Conservation (phyloP, 2,329 filamentous ascomycete genomes). For the Aspergillus persii region DNA sequence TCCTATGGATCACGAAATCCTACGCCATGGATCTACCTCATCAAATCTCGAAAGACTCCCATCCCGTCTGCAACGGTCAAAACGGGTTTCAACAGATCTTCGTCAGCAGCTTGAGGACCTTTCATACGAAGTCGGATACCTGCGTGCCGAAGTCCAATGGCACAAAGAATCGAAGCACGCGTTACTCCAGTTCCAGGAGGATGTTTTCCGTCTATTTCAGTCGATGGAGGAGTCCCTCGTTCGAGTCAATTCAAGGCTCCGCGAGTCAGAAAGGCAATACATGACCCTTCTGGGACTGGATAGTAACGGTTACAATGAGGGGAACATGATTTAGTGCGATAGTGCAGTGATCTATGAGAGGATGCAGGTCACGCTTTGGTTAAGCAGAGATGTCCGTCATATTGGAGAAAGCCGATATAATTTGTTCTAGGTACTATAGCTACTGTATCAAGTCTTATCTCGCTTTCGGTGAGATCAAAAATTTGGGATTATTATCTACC, state of each 20-base stretch:
- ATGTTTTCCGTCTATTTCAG: conserved; percentile 5
- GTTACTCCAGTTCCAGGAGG: conserved; percentile 5
- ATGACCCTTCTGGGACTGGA: not conserved
- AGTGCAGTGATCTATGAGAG: no score
- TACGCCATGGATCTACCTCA: conserved; percentile 2
- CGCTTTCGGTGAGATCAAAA: no score
- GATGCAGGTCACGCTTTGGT: no score
- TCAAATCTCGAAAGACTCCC: conserved; percentile 5
- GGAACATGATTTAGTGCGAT: not conserved
- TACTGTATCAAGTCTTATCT: no score
- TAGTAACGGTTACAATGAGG: not conserved
- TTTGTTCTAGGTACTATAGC: no score
- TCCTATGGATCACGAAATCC: conserved; percentile 5
- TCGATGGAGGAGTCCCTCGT: conserved; percentile 3
- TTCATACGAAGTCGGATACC: conserved; percentile 4
- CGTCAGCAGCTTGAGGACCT: conserved; percentile 8
- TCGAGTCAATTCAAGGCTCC: not conserved
- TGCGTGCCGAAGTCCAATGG: conserved; percentile 7
- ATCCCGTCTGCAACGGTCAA: conserved; percentile 4
- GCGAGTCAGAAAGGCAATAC: not conserved
- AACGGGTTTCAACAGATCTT: conserved; percentile 2
- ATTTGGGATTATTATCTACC: no score
- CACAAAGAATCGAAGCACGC: conserved; percentile 8
- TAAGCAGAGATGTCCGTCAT: no score
- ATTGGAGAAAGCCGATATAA: no score